Evolutionary conservation across 768 basidiomycete species (phyloP).

Genomic region (Termitomyces eurrhizus): DNA sequence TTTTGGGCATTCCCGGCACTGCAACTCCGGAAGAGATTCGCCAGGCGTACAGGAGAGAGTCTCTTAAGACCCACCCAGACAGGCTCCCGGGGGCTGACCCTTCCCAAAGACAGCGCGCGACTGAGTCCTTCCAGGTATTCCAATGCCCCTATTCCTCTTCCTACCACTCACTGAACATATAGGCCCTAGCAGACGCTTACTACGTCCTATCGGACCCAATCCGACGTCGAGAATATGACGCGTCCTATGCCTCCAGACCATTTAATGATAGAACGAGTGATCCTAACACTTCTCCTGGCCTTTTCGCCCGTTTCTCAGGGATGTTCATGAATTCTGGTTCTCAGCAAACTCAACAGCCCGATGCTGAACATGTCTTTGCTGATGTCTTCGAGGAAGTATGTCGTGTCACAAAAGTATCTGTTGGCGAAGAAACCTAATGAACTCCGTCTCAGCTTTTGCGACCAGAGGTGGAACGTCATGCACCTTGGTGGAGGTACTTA

Average conservation of each 20-base stretch:
- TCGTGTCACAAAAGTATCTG: not conserved
- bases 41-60: conserved; percentile 78
- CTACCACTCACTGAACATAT: not conserved
- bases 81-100: conserved; percentile 66
- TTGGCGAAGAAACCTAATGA: not conserved
- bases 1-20: conserved; percentile 51
- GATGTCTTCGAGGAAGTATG: conserved; percentile 90
- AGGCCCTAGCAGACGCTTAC: conserved; percentile 92
- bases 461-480: conserved; percentile 72
- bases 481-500: conserved; percentile 75
- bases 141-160: conserved; percentile 2
- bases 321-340: conserved; percentile 50
- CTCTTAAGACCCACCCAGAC: conserved; percentile 89
- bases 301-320: conserved; percentile 73
- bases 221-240: conserved; percentile 71
- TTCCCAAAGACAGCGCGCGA: conserved; percentile 68
- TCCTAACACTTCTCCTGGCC: conserved; percentile 64
- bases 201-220: conserved; percentile 84
- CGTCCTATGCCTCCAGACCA: conserved; percentile 53
- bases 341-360: conserved; percentile 45
- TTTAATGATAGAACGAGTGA: conserved; percentile 51
- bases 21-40: conserved; percentile 70
- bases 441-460: conserved; percentile 53
- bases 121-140: conserved; percentile 78
- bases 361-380: conserved; percentile 80